Evolutionary conservation across 1,139 yeast genomes (phyloP), one percentile per base, ranked within the genome.

Genomic region (Candida sanyaensis): DNA sequence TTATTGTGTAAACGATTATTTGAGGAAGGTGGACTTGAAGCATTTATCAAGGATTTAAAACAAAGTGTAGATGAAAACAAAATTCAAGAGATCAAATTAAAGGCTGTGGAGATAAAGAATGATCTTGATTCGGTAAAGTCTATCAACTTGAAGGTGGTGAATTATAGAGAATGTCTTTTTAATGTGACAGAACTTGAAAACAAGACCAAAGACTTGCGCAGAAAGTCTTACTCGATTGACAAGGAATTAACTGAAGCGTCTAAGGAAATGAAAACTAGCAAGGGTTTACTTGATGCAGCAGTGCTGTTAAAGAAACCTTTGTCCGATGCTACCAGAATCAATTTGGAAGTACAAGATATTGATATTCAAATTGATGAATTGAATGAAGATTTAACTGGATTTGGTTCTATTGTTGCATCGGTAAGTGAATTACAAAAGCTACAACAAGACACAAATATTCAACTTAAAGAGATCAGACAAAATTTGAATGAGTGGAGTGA

Each of bases 1-100:
- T 70, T 84, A 39, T 66, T 88, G 44, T 88, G 96, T 61, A 78
- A 80, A 37, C 68, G 95, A 45, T 67, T 73, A 23, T 87, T 88
- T 64, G 79, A 77, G 34, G 69, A 69, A 2, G 63, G 69, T 0
- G 74, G 72, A 7, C 59, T 73, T 27, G 48, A 60, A 1, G 54
- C 52, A 3, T 76, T 76, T 45, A 61, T 64, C 41, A 58, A 50
- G 50, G 80, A 60, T 46, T 74, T 58, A 49, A 64, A 53, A 64
- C 67, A 55, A 0, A 74, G 75, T 37, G 68, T 80, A 3, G 61
- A 70, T 9, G 71, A 70, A 9, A 64, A 66, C 52, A 66, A 64
- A 36, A 63, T 65, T 17, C 73, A 76, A 34, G 67, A 69, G 37
- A 73, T 75, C 39, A 58, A 73, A 32, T 61, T 62, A 26, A 67